Conservation (phyloP, 1,284 basidiomycete species). For the Rhodotorula sp. region DNA sequence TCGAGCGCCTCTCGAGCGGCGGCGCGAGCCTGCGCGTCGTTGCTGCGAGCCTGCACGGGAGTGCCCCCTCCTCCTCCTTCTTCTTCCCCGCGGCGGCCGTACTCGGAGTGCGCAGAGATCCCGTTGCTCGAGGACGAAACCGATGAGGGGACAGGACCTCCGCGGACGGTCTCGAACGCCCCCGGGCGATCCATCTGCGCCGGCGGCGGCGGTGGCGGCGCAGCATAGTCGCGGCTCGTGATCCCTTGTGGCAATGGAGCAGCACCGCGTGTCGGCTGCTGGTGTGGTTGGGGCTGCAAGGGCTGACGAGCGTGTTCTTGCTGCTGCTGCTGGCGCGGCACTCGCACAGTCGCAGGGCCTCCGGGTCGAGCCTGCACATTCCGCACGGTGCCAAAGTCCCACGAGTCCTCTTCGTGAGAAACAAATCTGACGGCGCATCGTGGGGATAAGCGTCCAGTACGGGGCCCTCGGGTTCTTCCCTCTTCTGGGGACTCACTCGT, state of each 20-base stretch:
- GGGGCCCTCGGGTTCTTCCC: not conserved
- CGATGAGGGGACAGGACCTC: not conserved
- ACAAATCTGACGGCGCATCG: not conserved
- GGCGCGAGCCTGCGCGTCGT: constrained; percentile 12
- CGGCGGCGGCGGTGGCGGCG: not conserved
- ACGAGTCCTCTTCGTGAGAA: constrained; percentile 65
- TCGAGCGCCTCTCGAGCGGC: constrained; percentile 25
- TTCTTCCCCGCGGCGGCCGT: constrained; percentile 47
- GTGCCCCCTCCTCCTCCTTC: not conserved
- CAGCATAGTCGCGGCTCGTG: constrained; percentile 23
- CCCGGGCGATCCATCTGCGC: not conserved
- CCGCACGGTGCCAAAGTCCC: constrained; percentile 91
- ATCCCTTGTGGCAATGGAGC: constrained; percentile 49
- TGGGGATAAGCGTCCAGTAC: too few species aligned
- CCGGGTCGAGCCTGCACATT: constrained; percentile 50
- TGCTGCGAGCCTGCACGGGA: not conserved
- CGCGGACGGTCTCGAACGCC: constrained; percentile 23
- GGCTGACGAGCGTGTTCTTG: constrained; percentile 52
- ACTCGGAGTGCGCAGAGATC: constrained; percentile 57
- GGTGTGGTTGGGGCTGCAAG: constrained; percentile 28
- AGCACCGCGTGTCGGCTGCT: not conserved
- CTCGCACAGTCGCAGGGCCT: constrained; percentile 37
- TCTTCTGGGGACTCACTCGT: constrained; percentile 58
- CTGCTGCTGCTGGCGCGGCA: constrained; percentile 13
- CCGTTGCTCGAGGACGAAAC: constrained; percentile 47